Evolutionary conservation across 768 basidiomycete species (phyloP).

Genomic region (Tubosaeta sp.): DNA sequence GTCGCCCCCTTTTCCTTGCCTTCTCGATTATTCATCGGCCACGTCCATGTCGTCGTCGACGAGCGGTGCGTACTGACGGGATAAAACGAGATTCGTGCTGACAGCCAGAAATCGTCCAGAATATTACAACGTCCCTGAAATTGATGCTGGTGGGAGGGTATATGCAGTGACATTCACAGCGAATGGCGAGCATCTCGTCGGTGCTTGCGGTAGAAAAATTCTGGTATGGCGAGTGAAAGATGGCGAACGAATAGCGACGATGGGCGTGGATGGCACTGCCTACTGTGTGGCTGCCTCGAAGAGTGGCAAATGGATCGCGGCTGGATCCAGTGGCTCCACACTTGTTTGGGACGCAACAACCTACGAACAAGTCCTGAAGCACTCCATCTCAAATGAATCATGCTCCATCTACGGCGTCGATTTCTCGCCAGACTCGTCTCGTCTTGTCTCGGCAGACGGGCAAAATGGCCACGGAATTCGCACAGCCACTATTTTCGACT

Average conservation of each 20-base stretch:
- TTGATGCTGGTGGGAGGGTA: too few species aligned
- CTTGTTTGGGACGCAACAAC: neutral
- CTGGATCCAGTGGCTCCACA: neutral
- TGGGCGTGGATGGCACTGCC: too few species aligned
- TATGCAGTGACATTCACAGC: neutral
- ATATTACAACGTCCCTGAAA: too few species aligned
- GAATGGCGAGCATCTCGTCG: too few species aligned
- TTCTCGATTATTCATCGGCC: neutral
- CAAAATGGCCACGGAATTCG: fast-evolving
- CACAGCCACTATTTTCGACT: neutral
- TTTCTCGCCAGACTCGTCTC: neutral
- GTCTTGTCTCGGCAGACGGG: neutral
- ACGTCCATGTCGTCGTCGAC: neutral
- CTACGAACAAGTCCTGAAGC: neutral
- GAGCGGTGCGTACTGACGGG: neutral
- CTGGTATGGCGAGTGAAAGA: too few species aligned
- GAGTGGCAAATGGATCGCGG: neutral
- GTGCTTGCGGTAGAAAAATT: too few species aligned
- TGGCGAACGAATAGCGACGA: too few species aligned
- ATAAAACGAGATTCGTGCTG: neutral
- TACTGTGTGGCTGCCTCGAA: neutral
- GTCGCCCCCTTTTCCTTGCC: too few species aligned
- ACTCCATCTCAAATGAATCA: too few species aligned
- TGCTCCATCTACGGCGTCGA: neutral
- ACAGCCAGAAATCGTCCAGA: neutral